Evolutionary conservation across 148 eudicot species (phyloP), one percentile per base, ranked within the genome.

Genomic region (Silene conica): DNA sequence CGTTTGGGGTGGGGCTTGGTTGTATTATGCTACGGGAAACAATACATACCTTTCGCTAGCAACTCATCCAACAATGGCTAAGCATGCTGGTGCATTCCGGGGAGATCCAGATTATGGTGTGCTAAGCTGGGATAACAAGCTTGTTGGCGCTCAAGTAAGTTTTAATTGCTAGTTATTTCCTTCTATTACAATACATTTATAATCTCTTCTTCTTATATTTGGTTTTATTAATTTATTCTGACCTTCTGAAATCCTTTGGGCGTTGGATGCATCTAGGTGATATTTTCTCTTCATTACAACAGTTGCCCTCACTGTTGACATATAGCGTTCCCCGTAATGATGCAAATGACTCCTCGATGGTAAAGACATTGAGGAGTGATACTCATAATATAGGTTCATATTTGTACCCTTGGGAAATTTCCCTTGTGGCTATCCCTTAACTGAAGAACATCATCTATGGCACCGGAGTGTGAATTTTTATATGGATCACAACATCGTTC

Each of bases 81-180:
- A 80, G 80, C 93, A 93, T 79, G 98, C 98, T 58, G 98, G 98
- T 79, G 93, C 96, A 21, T 93, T 93, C 77, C 85, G 86, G 87
- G 92, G 93, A 60, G 92, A 92, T 45, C 90, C 90, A 0, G 87
- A 83, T 80, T 90, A 89, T 77, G 96, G 96, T 70, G 98, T 93
- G 7, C 28, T 93, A 2, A 93, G 93, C 79, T 93, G 98, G 98
- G 96, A 93, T 74, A 93, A 89, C 82, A 93, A 93, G 87, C 96
- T 93, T 58, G 75, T 90, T 34, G 98, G 93, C 69, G 92, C 92
- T 67, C 98, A 93, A 89, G 98, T 93, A 84, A 89, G 91, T 85
- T 72, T 48, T 48, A 48, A 48, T 11, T 13, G 52, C 12, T 13
- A 48, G 52, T 15, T 50, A 50, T 18, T 50, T 50, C 55, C 55